Conservation (phyloP, 1,139 yeast species). For the Pichia kudriavzevii region DNA sequence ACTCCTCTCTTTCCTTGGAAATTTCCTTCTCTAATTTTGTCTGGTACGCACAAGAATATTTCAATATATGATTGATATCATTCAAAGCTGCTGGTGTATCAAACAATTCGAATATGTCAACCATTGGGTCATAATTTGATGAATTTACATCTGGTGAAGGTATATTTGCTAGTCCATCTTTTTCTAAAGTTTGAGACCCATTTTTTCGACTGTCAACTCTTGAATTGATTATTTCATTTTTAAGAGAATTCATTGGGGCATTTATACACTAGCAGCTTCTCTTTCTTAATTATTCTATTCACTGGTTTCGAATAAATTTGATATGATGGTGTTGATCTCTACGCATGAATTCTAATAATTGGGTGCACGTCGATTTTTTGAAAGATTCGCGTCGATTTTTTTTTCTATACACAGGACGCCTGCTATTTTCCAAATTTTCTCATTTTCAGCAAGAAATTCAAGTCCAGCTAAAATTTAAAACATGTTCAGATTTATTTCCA, state of each 20-base stretch:
- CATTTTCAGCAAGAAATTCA: too few species aligned
- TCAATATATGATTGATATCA: conserved; percentile 41
- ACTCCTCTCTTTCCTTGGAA: conserved; percentile 28
- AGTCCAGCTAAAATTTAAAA: too few species aligned
- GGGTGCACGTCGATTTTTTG: too few species aligned
- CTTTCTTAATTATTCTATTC: too few species aligned
- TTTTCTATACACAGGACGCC: too few species aligned
- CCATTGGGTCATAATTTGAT: conserved; percentile 29
- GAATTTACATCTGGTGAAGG: conserved; percentile 17
- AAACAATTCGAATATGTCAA: conserved; percentile 34
- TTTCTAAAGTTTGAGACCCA: background rate
- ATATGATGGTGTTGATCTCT: too few species aligned
- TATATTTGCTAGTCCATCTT: background rate
- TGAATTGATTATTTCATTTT: background rate
- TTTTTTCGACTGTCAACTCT: background rate
- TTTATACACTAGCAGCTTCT: too few species aligned
- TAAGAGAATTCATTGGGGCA: conserved; percentile 4
- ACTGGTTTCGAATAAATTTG: too few species aligned
- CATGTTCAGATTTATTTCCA: too few species aligned
- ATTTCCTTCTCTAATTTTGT: conserved; percentile 38
- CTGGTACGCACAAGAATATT: conserved; percentile 35
- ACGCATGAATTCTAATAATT: too few species aligned
- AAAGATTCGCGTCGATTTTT: too few species aligned
- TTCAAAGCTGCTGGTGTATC: conserved; percentile 37
- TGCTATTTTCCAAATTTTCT: too few species aligned